phyloP scores from a whole-genome alignment of 169 alveolate genomes.

The Plasmodium coatneyi region DNA sequence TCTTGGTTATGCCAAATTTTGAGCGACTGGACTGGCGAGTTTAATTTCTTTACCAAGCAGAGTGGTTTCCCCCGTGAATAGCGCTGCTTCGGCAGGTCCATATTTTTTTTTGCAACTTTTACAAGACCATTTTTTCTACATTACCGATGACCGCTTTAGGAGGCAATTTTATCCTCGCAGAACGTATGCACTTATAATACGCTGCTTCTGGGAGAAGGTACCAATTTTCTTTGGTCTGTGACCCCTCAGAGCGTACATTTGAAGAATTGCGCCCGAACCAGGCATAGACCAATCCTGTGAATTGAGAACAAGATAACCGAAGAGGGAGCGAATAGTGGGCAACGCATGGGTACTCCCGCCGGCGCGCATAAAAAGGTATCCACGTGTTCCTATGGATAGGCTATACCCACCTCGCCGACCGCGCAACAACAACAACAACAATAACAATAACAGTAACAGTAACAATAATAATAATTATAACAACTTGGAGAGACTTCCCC shows the following conservation, averaged over 20 bases:
- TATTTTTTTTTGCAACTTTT: not conserved
- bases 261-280: not conserved
- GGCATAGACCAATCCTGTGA: not conserved
- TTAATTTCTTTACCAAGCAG: not conserved
- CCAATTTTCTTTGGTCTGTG: not conserved
- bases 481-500: not conserved
- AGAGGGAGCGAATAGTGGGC: not conserved
- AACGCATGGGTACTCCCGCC: not conserved
- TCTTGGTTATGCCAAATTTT: constrained; percentile 4
- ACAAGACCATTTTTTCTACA: not conserved
- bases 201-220: not conserved
- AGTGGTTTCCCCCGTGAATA: not conserved
- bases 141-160: not conserved
- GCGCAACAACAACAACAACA: not conserved
- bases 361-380: not conserved
- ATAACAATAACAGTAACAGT: not conserved
- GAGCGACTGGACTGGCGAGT: not conserved
- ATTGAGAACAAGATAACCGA: not conserved
- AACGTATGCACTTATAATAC: not conserved
- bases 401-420: not conserved
- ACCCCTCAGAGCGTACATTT: not conserved
- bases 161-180: not conserved
- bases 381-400: not conserved
- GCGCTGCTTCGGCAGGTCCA: not conserved
- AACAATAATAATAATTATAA: not conserved